Conservation (phyloP, 805 yeast species). For the Sugiyamaella chiloensis region DNA sequence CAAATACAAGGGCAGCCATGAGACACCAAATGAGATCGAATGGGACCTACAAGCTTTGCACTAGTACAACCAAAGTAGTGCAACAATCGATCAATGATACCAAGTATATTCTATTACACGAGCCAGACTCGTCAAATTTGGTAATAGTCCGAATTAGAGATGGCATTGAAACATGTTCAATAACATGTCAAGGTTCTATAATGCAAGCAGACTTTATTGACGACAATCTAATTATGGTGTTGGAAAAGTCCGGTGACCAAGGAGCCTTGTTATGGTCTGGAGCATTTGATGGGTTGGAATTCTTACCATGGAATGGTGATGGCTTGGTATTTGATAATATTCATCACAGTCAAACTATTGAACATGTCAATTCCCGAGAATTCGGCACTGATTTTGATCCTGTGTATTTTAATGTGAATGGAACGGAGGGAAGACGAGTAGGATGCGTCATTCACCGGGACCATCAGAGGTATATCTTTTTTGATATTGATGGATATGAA, state of each 20-base stretch:
- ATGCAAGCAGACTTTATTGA: slow-evolving; percentile 8
- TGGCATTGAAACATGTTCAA: background rate
- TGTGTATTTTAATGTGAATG: slow-evolving; percentile 15
- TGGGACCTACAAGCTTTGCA: background rate
- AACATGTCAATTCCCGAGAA: background rate
- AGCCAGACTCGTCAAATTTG: background rate
- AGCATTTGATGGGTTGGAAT: background rate
- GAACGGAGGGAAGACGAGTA: slow-evolving; percentile 12
- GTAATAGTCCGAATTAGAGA: background rate
- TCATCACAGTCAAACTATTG: background rate
- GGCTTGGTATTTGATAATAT: background rate
- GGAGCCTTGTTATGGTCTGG: background rate
- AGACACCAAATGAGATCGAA: background rate
- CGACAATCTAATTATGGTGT: background rate
- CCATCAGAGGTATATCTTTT: slow-evolving; percentile 14
- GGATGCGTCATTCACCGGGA: slow-evolving; percentile 17
- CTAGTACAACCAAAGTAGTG: background rate
- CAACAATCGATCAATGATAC: background rate
- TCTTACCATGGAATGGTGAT: background rate
- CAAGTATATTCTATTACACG: background rate
- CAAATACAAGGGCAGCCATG: background rate
- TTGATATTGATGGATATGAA: slow-evolving; percentile 17
- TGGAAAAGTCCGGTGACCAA: background rate
- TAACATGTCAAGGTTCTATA: slow-evolving; percentile 3
- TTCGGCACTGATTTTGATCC: slow-evolving; percentile 11